A percentile compares a stretch with the other conserved stretches of the same genome.
Conservation (phyloP, 2,329 filamentous ascomycete genomes). For the Fusarium aywerte region DNA sequence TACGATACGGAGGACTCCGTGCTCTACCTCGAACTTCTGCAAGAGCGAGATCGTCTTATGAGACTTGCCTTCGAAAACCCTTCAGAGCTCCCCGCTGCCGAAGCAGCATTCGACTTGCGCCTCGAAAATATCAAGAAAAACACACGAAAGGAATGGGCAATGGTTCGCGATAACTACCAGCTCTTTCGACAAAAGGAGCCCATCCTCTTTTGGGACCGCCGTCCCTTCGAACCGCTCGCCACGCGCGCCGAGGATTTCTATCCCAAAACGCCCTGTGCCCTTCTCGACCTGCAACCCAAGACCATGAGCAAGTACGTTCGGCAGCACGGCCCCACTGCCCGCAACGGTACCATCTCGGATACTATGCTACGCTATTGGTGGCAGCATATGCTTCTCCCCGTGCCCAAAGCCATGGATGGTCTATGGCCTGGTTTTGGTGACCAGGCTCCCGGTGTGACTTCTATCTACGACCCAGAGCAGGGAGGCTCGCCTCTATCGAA, state of each 20-base stretch:
- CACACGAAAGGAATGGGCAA: conserved; percentile 51
- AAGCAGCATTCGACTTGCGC: conserved; percentile 51
- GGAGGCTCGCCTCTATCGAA: conserved; percentile 59
- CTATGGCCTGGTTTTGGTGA: conserved; percentile 71
- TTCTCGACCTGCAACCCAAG: conserved; percentile 76
- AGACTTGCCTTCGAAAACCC: conserved; percentile 31
- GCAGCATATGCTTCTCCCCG: conserved; percentile 55
- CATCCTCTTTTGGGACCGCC: conserved; percentile 73
- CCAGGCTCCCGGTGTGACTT: conserved; percentile 60
- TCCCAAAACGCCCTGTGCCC: conserved; percentile 65
- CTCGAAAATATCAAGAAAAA: conserved; percentile 51
- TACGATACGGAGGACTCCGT: conserved; percentile 34
- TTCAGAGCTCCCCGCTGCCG: conserved; percentile 44
- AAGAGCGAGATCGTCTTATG: conserved; percentile 47
- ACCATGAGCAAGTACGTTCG: conserved; percentile 61
- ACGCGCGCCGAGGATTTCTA: conserved; percentile 71
- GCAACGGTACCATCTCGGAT: conserved; percentile 63
- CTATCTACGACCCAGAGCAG: conserved; percentile 57
- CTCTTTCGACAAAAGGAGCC: conserved; percentile 61
- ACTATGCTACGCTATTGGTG: conserved; percentile 59
- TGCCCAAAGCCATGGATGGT: conserved; percentile 59
- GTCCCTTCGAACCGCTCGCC: conserved; percentile 75
- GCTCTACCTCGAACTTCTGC: conserved; percentile 49
- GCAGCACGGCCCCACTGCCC: conserved; percentile 56
- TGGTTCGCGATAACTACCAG: conserved; percentile 65